Evolutionary conservation across 169 alveolate genomes (phyloP).

Genomic region (Eimeria zaria): DNA sequence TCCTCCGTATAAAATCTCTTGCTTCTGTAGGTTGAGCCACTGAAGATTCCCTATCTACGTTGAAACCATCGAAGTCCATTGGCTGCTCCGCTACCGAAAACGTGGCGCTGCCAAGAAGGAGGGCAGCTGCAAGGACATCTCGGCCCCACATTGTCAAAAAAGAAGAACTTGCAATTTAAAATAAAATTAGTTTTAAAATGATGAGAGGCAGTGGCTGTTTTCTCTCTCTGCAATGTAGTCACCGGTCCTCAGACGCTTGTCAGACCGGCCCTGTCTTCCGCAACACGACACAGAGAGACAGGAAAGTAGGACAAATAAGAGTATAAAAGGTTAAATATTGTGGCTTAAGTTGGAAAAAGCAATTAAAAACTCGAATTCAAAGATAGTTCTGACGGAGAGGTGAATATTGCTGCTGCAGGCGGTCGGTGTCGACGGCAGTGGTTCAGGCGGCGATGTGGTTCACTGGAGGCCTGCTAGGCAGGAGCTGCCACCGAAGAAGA

Average conservation of each 20-base stretch:
- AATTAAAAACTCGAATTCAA: background rate
- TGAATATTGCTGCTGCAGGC: background rate
- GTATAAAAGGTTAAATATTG: background rate
- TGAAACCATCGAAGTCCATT: background rate
- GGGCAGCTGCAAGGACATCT: background rate
- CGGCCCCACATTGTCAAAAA: background rate
- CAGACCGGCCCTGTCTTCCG: conserved; percentile 24
- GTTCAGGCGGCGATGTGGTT: background rate
- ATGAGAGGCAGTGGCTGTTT: background rate
- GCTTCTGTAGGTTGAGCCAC: background rate
- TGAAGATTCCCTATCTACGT: background rate
- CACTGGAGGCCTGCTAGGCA: background rate
- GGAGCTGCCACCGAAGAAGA: background rate
- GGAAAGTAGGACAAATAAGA: background rate
- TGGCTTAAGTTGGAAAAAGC: background rate
- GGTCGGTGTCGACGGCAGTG: background rate
- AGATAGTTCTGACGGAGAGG: background rate
- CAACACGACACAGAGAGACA: background rate
- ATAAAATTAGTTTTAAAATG: background rate
- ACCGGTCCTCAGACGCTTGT: background rate
- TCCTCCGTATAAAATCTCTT: background rate
- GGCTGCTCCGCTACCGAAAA: conserved; percentile 1
- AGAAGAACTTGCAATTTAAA: background rate
- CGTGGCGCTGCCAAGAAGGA: background rate
- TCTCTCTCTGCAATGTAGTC: background rate